phyloP scores from a whole-genome alignment of 2,329 filamentous ascomycete genomes.

The Cercospora sesami region DNA sequence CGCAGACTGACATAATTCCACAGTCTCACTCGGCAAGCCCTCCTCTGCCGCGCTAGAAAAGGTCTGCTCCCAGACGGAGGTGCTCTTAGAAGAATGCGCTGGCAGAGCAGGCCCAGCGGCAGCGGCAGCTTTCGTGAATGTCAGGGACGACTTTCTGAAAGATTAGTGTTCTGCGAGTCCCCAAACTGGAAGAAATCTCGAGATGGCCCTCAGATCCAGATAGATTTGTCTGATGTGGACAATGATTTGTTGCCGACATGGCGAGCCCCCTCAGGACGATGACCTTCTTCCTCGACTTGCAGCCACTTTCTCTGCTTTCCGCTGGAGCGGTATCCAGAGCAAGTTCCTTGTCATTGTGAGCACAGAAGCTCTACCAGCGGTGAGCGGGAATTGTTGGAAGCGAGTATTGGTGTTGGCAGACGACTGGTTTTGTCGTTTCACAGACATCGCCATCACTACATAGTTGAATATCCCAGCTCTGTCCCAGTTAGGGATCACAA shows the following conservation, averaged over 20 bases:
- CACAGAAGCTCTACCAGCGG: neutral
- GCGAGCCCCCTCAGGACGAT: neutral
- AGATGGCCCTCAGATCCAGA: neutral
- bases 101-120: conserved; percentile 59
- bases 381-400: neutral
- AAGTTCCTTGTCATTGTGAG: neutral
- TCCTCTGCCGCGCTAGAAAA: conserved; percentile 82
- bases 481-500: neutral
- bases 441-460: neutral
- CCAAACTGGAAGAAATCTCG: neutral
- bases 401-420: neutral
- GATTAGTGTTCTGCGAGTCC: neutral
- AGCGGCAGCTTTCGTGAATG: conserved; percentile 71
- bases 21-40: conserved; percentile 87
- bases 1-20: conserved; percentile 33
- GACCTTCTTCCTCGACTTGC: neutral
- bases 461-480: neutral
- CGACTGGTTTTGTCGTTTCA: neutral
- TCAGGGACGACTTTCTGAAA: conserved; percentile 52
- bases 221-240: neutral
- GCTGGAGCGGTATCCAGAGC: neutral
- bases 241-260: neutral
- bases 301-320: neutral
- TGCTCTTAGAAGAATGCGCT: conserved; percentile 78
- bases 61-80: conserved; percentile 81